Conservation (phyloP, 164 flowering plant genomes). For the Magnolia sinica region DNA sequence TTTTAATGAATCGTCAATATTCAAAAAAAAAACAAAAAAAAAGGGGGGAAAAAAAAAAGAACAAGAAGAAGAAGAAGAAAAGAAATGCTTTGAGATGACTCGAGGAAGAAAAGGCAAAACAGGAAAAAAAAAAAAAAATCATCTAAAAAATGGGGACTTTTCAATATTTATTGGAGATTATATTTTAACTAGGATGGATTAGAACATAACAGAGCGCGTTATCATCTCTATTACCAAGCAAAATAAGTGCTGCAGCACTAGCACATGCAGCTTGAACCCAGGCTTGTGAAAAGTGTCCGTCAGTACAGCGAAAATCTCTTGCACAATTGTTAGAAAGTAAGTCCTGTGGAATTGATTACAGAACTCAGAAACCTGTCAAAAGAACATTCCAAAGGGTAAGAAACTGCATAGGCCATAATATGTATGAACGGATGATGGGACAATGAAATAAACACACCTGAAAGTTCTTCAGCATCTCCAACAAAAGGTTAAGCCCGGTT, state of each 20-base stretch:
- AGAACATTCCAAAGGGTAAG: conserved; percentile 1
- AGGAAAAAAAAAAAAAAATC: too few species aligned
- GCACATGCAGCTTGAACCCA: conserved; percentile 94
- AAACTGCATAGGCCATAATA: background rate
- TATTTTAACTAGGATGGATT: too few species aligned
- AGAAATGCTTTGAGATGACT: too few species aligned
- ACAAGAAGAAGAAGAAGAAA: too few species aligned
- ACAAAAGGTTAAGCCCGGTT: conserved; percentile 86
- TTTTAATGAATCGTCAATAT: too few species aligned
- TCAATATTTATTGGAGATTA: too few species aligned
- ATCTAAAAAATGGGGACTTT: too few species aligned
- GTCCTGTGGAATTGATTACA: conserved; percentile 86
- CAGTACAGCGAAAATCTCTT: conserved; percentile 97
- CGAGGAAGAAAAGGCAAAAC: too few species aligned
- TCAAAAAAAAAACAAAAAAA: too few species aligned
- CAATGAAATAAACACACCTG: conserved; percentile 43
- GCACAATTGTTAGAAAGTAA: conserved; percentile 83
- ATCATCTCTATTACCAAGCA: conserved; percentile 62
- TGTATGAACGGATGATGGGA: background rate
- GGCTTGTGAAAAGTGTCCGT: conserved; percentile 99
- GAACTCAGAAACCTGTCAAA: conserved; percentile 77
- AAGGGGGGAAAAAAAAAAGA: too few species aligned
- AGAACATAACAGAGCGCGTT: background rate
- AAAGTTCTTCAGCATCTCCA: conserved; percentile 95
- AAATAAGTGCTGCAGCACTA: conserved; percentile 86